phyloP scores from a whole-genome alignment of 805 yeast species.

The Candida coquimbonensis region DNA sequence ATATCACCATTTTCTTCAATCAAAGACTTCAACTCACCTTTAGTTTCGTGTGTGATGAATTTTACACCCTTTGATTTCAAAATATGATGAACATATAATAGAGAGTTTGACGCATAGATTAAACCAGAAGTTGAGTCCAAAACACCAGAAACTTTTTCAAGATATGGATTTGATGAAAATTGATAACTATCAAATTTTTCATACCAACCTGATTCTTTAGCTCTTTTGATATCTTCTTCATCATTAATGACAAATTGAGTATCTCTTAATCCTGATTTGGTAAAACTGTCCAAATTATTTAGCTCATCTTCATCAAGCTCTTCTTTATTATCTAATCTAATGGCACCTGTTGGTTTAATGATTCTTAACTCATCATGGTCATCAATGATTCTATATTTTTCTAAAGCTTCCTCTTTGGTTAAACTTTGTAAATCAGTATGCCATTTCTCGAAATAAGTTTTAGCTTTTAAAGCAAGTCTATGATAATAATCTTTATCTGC shows the following conservation, averaged over 20 bases:
- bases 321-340: conserved; percentile 6
- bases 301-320: conserved; percentile 18
- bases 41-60: conserved; percentile 25
- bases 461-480: conserved; percentile 18
- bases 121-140: conserved; percentile 28
- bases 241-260: conserved; percentile 25
- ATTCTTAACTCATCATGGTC: conserved; percentile 8
- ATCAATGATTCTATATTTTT: conserved; percentile 9
- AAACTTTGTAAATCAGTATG: conserved; percentile 6
- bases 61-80: conserved; percentile 27
- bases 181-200: conserved; percentile 9
- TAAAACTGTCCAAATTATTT: conserved; percentile 18
- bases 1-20: conserved; percentile 14
- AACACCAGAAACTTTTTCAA: conserved; percentile 15
- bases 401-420: conserved; percentile 9
- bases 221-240: conserved; percentile 23
- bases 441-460: conserved; percentile 10
- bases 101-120: conserved; percentile 26
- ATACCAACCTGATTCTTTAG: conserved; percentile 23
- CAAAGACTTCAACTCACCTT: conserved; percentile 23
- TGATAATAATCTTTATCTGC: conserved; percentile 30
- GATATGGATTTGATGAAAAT: not conserved
- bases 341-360: conserved; percentile 12
- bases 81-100: conserved; percentile 18
- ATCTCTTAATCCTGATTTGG: conserved; percentile 23